Conservation (phyloP, 2,329 filamentous ascomycete species). For the Fusarium fujikuroi region DNA sequence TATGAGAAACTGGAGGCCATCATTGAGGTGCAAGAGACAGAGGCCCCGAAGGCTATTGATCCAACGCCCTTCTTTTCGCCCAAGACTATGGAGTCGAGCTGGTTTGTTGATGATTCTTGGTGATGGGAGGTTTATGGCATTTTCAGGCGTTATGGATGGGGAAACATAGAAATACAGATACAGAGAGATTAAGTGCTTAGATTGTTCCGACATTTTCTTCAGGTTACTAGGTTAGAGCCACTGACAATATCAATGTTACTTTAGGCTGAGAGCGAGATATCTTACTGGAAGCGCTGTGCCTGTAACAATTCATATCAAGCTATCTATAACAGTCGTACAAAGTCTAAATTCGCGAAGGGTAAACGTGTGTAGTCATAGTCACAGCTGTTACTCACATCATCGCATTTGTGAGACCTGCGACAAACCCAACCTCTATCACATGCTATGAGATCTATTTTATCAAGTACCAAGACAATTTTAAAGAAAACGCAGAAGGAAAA, state of each 20-base stretch:
- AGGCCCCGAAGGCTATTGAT: not conserved
- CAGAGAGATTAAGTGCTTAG: too few species aligned
- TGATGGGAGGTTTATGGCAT: not conserved
- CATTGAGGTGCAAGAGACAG: not conserved
- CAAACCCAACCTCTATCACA: not conserved
- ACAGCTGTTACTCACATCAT: fast-evolving
- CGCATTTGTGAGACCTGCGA: fast-evolving
- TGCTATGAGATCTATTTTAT: not conserved
- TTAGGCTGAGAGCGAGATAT: not conserved
- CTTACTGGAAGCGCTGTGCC: not conserved
- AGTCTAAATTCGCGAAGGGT: not conserved
- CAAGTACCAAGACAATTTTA: fast-evolving
- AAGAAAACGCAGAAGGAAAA: too few species aligned
- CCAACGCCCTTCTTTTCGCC: not conserved
- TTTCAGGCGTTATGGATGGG: not conserved
- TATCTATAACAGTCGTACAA: not conserved
- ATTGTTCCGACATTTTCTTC: not conserved
- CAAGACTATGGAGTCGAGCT: slow-evolving; percentile 1
- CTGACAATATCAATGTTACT: too few species aligned
- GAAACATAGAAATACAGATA: not conserved
- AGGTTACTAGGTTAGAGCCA: fast-evolving
- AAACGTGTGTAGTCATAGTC: not conserved
- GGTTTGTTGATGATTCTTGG: slow-evolving; percentile 16
- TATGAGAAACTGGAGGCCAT: not conserved
- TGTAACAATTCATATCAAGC: fast-evolving